A percentile compares a stretch with the other conserved stretches of the same genome.
Conservation (phyloP, 169 alveolate genomes). For the Eimeria sp. region DNA sequence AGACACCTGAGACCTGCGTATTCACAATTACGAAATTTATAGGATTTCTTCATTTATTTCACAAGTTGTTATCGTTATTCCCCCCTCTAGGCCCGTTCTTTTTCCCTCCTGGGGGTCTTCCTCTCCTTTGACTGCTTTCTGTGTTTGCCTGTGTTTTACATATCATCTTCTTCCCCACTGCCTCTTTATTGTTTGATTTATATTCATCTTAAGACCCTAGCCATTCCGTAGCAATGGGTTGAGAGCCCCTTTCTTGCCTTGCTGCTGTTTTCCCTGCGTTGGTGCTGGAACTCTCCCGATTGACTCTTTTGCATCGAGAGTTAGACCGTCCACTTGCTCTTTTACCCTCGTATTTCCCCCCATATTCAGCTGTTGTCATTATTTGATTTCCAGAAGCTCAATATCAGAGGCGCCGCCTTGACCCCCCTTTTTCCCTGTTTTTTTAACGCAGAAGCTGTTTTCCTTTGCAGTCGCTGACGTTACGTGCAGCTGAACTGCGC, state of each 20-base stretch:
- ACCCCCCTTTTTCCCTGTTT: too few species aligned
- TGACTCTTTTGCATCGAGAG: background rate
- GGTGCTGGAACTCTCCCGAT: background rate
- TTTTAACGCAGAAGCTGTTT: too few species aligned
- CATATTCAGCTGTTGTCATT: background rate
- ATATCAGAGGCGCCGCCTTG: background rate
- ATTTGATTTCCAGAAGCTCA: background rate
- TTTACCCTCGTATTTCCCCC: background rate
- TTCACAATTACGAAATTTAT: background rate
- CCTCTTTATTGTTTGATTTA: background rate
- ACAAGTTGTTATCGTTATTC: too few species aligned
- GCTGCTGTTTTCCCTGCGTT: background rate
- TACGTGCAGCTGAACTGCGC: background rate
- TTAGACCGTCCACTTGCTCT: background rate
- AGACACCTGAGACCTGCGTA: background rate
- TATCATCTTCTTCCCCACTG: background rate
- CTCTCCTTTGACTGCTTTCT: constrained; percentile 27
- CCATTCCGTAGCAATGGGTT: background rate
- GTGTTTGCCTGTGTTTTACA: background rate
- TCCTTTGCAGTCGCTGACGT: background rate
- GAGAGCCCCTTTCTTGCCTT: background rate
- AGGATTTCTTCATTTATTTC: constrained; percentile 3
- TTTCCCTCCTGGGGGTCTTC: constrained; percentile 3
- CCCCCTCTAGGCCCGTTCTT: background rate
- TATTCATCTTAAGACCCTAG: background rate